Evolutionary conservation across 129 eudicot genomes (phyloP), one percentile per base, ranked within the genome.

Genomic region (Saposhnikovia divaricata): DNA sequence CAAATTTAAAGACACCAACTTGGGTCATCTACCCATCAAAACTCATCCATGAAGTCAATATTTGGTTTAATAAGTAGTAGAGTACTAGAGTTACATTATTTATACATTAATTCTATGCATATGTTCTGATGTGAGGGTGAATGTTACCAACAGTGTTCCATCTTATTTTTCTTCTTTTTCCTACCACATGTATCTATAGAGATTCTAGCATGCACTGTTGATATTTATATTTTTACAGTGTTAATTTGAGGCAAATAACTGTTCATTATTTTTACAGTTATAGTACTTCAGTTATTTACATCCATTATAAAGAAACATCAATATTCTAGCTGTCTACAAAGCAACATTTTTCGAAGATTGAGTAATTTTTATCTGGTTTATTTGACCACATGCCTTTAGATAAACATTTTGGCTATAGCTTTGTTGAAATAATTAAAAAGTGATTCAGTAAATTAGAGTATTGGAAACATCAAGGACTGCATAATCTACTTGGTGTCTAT

Each of bases 261-360:
- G 66, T 78, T 40, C 27, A 63, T 44, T 4, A 61, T 61, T 45
- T n/a, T n/a, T n/a, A n/a, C n/a, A n/a, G n/a, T 80, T 59, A 38
- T 45, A 23, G 70, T 77, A 78, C 77, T 73, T 66, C 6, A 72
- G 88, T 82, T 86, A 92, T 97, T 88, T 48, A 93, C 87, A 87
- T 89, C 91, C 23, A 93, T 95, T 79, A 89, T 85, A 82, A 91
- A 89, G 81, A 39, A 92, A 82, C 92, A 90, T 82, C 82, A 87
- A 50, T 87, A 95, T 74, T 66, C 92, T 80, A 92, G 89, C 87
- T 90, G 84, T 83, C 89, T 96, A 82, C 77, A 89, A 50, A 91
- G 46, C 5, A 73, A 13, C 46, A n/a, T n/a, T n/a, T n/a, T n/a
- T n/a, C n/a, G n/a, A n/a, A n/a, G n/a, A n/a, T n/a, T n/a, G n/a